Percentiles rank a stretch among this genome's conserved stretches.
Evolutionary conservation across 1,284 basidiomycete species (phyloP).

Genomic region (Amylostereum areolatum): DNA sequence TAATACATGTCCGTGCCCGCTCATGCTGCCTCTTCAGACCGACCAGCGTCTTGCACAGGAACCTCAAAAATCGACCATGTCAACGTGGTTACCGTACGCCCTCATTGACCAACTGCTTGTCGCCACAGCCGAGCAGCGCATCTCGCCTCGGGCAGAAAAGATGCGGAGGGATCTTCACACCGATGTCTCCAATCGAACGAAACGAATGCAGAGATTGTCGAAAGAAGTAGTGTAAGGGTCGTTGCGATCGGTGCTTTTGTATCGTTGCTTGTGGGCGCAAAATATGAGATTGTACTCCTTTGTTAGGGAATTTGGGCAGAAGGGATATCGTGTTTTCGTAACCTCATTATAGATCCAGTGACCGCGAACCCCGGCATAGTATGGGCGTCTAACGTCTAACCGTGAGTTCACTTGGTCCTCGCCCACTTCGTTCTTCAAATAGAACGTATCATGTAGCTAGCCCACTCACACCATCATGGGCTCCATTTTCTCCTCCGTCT

Average conservation of each 20-base stretch:
- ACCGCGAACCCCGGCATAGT: too few species aligned
- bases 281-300: too few species aligned
- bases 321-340: too few species aligned
- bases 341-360: too few species aligned
- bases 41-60: conserved; percentile 53
- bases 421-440: too few species aligned
- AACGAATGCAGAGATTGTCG: conserved; percentile 53
- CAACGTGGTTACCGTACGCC: conserved; percentile 79
- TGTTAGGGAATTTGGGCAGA: too few species aligned
- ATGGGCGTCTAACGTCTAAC: too few species aligned
- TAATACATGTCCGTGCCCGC: conserved; percentile 1
- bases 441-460: too few species aligned
- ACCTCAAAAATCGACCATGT: conserved; percentile 47
- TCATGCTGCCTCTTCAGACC: conserved; percentile 33
- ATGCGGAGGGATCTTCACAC: conserved; percentile 45
- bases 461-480: conserved; percentile 17
- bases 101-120: conserved; percentile 83
- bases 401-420: too few species aligned
- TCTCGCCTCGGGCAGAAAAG: conserved; percentile 34
- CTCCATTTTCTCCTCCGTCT: conserved; percentile 11
- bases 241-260: too few species aligned
- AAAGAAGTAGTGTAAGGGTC: too few species aligned
- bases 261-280: too few species aligned
- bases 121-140: conserved; percentile 48
- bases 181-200: conserved; percentile 54